These are phyloP conservation scores for Penicillium lagena DNA, from an alignment of 495 filamentous ascomycete species.

Conservation along the genomic window DNA sequence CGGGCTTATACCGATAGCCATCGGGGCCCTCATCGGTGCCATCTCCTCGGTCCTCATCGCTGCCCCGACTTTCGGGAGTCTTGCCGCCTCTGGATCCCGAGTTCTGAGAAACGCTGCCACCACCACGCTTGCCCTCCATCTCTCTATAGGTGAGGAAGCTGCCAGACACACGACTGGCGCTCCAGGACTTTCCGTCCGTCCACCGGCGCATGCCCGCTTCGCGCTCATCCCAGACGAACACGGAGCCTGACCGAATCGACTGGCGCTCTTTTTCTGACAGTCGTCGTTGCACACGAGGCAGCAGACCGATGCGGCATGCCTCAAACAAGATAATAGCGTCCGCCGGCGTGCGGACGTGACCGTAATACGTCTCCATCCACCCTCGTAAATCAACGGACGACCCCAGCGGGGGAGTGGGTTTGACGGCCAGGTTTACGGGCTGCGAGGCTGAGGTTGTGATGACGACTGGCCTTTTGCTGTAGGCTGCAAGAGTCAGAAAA, in stretches of 20 bases:
- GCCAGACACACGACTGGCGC: conserved; percentile 91
- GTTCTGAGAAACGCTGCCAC: conserved; percentile 50
- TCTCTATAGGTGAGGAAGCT: conserved; percentile 97
- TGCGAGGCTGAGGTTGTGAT: background rate
- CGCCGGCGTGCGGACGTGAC: conserved; percentile 81
- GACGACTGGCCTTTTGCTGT: too few relatives aligned
- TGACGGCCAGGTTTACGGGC: conserved; percentile 17
- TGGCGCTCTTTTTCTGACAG: conserved; percentile 97
- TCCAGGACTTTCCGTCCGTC: conserved; percentile 99
- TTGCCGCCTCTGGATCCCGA: conserved; percentile 56
- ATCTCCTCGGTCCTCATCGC: conserved; percentile 69
- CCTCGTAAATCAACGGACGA: conserved; percentile 20
- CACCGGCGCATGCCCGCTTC: conserved; percentile 97
- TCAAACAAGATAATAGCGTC: conserved; percentile 98
- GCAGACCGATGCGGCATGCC: conserved; percentile 81
- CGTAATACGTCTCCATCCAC: conserved; percentile 93
- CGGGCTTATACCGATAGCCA: conserved; percentile 94
- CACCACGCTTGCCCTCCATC: conserved; percentile 93
- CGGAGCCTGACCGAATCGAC: conserved; percentile 87
- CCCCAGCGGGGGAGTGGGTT: conserved; percentile 19
- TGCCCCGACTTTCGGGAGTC: conserved; percentile 75
- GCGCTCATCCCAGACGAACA: conserved; percentile 98
- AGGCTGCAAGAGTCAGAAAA: too few relatives aligned
- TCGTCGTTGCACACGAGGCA: conserved; percentile 87
- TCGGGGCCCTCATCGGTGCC: conserved; percentile 80